Evolutionary conservation across 2,329 filamentous ascomycete species (phyloP).

Genomic region (Aspergillus nomiae): DNA sequence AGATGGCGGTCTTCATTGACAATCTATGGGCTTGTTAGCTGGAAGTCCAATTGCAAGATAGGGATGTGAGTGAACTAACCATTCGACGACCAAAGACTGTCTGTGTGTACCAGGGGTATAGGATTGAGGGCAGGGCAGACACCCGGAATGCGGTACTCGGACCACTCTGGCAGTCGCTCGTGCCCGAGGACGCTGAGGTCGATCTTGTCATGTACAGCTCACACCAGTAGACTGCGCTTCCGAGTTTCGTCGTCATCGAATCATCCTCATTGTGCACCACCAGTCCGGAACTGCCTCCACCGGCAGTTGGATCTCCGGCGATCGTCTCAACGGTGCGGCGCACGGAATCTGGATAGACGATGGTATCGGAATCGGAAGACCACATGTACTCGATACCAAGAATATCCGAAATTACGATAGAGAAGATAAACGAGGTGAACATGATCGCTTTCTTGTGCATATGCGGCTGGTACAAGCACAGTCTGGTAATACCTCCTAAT

Average conservation of each 20-base stretch:
- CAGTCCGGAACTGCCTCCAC: slow-evolving; percentile 36
- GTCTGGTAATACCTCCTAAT: slow-evolving; percentile 14
- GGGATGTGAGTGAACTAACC: slow-evolving; percentile 11
- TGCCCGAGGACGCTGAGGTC: slow-evolving; percentile 30
- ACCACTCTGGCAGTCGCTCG: slow-evolving; percentile 41
- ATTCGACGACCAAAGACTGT: slow-evolving; percentile 37
- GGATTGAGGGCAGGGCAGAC: slow-evolving; percentile 30
- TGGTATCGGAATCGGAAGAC: slow-evolving; percentile 41
- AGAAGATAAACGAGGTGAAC: slow-evolving; percentile 41
- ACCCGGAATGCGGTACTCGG: slow-evolving; percentile 40
- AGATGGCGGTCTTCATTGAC: slow-evolving; percentile 44
- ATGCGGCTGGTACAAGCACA: slow-evolving; percentile 41
- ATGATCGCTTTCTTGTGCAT: slow-evolving; percentile 44
- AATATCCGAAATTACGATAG: slow-evolving; percentile 34
- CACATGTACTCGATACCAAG: slow-evolving; percentile 39
- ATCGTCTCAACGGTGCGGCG: slow-evolving; percentile 32
- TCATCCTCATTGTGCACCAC: slow-evolving; percentile 38
- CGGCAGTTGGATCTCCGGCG: slow-evolving; percentile 34
- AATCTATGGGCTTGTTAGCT: slow-evolving; percentile 18
- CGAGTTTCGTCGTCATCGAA: slow-evolving; percentile 31
- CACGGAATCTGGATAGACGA: slow-evolving; percentile 33
- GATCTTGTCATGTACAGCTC: slow-evolving; percentile 39
- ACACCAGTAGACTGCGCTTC: slow-evolving; percentile 37
- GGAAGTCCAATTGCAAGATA: too few species aligned
- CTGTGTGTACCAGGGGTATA: slow-evolving; percentile 42